Evolutionary conservation across 768 basidiomycete genomes (phyloP), one percentile per base, ranked within the genome.

Genomic region (Nidularia sp.): DNA sequence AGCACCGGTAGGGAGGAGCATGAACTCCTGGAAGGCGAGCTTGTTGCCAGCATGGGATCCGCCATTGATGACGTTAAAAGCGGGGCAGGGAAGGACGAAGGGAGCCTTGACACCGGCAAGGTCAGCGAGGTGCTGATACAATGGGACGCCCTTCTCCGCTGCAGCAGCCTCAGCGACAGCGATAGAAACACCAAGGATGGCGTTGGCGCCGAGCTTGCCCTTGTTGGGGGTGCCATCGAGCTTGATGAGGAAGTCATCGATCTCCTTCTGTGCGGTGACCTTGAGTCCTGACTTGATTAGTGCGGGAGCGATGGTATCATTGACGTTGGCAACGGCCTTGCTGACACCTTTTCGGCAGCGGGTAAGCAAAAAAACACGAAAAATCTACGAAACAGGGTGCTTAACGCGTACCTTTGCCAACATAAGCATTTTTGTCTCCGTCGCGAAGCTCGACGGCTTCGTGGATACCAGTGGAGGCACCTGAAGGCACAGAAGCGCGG

Each of bases 11-110:
- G 97, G 96, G 57, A 98, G 81, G 61, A 99, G 81, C 97, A 99
- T 98, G 81, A 99, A 99, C 74, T 99, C 97, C 75, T 99, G 97
- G 91, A 98, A 99, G 36, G 97, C 97, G 57, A 99, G 90, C 74
- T 96, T 95, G 83, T 99, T 99, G 48, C 97, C 97, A 53, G 97
- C 97, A 69, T 99, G 97, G 57, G 96, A 98, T 58, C 97, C 97
- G 71, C 97, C 97, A 75, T 99, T 99, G 80, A 99, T 99, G 63
- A 99, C 97, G 70, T 99, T 99, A 84, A 99, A 94, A 53, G 91
- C 85, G 46, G 97, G 97, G 67, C 74, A 76, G 55, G 97, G 97
- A 63, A 98, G 87, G 55, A 93, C 80, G 71, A 86, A 98, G 44
- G 97, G 96, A 49, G 92, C 78, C 74, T 95, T 93, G 72, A 96